Percentiles rank a stretch among this genome's conserved stretches.
Conservation (phyloP, 208 protist species). For the Crithidia acanthocephali region DNA sequence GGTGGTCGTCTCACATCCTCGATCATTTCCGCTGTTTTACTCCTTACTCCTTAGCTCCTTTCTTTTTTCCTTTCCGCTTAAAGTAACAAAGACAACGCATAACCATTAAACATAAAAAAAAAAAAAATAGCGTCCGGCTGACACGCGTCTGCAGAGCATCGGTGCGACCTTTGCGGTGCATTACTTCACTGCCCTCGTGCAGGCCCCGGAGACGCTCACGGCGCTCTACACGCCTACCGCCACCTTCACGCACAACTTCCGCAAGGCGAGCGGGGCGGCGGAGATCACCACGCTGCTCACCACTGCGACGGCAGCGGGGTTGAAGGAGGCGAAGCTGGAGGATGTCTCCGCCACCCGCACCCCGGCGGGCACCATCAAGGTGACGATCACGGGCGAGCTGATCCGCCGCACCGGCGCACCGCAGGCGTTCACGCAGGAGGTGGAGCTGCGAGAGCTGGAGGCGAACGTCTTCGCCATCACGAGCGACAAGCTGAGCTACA, state of each 20-base stretch:
- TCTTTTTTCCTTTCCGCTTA: neutral
- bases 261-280: slow-evolving; percentile 32
- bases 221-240: slow-evolving; percentile 59
- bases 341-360: slow-evolving; percentile 34
- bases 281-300: slow-evolving; percentile 44
- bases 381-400: slow-evolving; percentile 46
- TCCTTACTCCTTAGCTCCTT: no score
- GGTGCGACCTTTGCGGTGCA: slow-evolving; percentile 67
- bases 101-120: slow-evolving; percentile 4
- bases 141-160: slow-evolving; percentile 39
- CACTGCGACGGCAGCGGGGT: slow-evolving; percentile 19
- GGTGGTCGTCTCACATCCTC: no score
- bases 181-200: slow-evolving; percentile 74
- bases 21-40: slow-evolving; percentile 1
- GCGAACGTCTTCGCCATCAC: slow-evolving; percentile 58
- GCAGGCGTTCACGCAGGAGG: slow-evolving; percentile 65
- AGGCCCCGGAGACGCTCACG: slow-evolving; percentile 43
- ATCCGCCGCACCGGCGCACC: neutral
- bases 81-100: neutral
- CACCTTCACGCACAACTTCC: slow-evolving; percentile 45
- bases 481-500: slow-evolving; percentile 46
- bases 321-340: slow-evolving; percentile 43
- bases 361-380: slow-evolving; percentile 39
- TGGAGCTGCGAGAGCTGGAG: slow-evolving; percentile 62
- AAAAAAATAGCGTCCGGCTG: slow-evolving; percentile 15